Percentiles rank a stretch among this genome's conserved stretches.
These are phyloP conservation scores for Claviceps sp. DNA, from an alignment of 2,329 filamentous ascomycete genomes.

Conservation along the genomic window DNA sequence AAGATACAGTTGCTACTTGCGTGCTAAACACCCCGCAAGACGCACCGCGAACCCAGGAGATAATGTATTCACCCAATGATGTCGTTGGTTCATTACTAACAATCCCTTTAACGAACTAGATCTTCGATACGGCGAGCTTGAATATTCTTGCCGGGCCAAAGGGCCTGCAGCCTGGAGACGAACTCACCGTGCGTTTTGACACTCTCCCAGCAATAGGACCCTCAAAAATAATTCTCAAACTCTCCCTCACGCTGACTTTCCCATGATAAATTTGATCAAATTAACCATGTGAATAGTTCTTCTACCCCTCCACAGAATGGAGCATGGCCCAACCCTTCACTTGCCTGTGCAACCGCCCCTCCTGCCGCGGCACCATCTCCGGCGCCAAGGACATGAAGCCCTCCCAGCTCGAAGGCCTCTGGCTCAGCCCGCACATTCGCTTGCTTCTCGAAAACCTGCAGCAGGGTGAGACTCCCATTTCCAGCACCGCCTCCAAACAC, in stretches of 20 bases:
- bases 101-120: constrained; percentile 22
- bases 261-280: neutral
- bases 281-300: constrained; percentile 34
- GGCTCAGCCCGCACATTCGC: constrained; percentile 49
- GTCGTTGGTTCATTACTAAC: neutral
- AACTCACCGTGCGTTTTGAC: constrained; percentile 35
- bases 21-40: neutral
- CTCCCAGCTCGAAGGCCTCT: constrained; percentile 41
- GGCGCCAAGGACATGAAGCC: constrained; percentile 48
- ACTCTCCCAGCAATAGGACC: neutral
- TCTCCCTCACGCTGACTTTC: too few species aligned
- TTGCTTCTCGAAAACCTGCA: constrained; percentile 30
- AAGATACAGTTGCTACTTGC: neutral
- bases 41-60: too few species aligned
- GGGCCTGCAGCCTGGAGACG: constrained; percentile 40
- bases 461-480: neutral
- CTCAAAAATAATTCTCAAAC: neutral
- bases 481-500: constrained; percentile 17
- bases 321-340: constrained; percentile 58
- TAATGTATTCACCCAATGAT: too few species aligned
- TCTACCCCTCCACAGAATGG: constrained; percentile 67
- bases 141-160: constrained; percentile 44
- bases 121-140: constrained; percentile 45
- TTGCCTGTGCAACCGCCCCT: constrained; percentile 44
- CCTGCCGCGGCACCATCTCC: constrained; percentile 47